Conservation (phyloP, 305 asterid genomes). For the Plantago lanceolata region DNA sequence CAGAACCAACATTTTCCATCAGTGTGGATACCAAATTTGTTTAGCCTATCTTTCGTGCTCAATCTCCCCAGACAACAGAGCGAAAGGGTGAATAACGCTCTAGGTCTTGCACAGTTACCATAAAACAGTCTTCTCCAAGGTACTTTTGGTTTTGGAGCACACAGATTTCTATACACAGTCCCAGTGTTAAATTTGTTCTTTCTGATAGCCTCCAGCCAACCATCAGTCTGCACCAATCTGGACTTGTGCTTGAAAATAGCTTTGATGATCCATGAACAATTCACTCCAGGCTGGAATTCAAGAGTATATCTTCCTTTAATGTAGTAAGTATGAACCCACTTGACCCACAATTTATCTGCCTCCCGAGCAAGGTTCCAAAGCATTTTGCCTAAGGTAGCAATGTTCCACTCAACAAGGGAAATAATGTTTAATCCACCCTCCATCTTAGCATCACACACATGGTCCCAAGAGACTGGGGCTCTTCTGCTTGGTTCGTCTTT, state of each 20-base stretch:
- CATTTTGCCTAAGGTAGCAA: neutral
- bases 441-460: neutral
- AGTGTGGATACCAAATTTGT: neutral
- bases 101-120: neutral
- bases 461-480: neutral
- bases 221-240: too few species aligned
- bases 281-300: neutral
- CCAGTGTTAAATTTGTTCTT: too few species aligned
- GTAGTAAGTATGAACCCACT: neutral
- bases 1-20: neutral
- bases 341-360: neutral
- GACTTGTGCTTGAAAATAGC: neutral
- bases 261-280: neutral
- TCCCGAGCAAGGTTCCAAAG: neutral
- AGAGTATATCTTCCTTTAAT: neutral
- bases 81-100: neutral
- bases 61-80: neutral
- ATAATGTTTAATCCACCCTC: neutral
- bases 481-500: too few species aligned
- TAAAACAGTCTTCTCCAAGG: too few species aligned
- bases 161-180: too few species aligned
- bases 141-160: too few species aligned
- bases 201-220: too few species aligned
- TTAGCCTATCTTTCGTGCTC: neutral
- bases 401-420: too few species aligned